A percentile compares a stretch with the other conserved stretches of the same genome.
Evolutionary conservation across 768 basidiomycete genomes (phyloP).

Genomic region (Leucosporidium scottii): DNA sequence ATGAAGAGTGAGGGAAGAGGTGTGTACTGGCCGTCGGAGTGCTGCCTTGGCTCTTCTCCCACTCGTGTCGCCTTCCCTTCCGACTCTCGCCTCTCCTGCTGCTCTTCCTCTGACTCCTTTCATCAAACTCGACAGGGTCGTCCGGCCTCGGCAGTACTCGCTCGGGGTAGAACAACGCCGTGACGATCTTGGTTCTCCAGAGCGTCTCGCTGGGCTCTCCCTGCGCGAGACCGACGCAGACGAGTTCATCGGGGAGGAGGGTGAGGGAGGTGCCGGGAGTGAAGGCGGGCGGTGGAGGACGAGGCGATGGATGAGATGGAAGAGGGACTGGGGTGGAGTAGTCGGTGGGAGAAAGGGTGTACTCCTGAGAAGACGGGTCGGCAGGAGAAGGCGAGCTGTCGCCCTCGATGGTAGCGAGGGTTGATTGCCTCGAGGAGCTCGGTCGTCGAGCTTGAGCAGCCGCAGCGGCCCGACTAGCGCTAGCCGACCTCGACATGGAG

Average conservation of each 20-base stretch:
- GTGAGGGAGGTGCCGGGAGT: constrained; percentile 43
- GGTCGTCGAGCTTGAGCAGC: no score
- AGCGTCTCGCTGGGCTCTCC: constrained; percentile 47
- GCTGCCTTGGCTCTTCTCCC: no score
- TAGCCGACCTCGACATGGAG: no score
- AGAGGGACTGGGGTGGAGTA: not conserved
- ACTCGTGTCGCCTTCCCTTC: no score
- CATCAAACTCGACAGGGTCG: no score
- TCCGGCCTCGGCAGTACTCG: constrained; percentile 40
- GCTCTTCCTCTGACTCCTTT: no score
- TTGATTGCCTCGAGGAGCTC: no score
- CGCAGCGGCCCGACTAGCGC: no score
- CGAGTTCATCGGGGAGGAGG: constrained; percentile 61
- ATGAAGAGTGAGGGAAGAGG: not conserved
- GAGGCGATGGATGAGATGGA: constrained; percentile 48
- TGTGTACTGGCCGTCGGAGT: not conserved
- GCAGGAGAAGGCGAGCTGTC: no score
- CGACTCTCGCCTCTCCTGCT: no score
- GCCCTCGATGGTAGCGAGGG: no score
- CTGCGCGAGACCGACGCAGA: constrained; percentile 61
- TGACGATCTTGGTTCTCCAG: constrained; percentile 71
- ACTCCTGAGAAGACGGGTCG: no score
- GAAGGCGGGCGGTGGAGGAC: constrained; percentile 48
- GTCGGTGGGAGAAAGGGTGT: not conserved
- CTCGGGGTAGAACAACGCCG: constrained; percentile 68